Evolutionary conservation across 2,329 filamentous ascomycete species (phyloP).

Genomic region (Pseudofabraea citricarpa): DNA sequence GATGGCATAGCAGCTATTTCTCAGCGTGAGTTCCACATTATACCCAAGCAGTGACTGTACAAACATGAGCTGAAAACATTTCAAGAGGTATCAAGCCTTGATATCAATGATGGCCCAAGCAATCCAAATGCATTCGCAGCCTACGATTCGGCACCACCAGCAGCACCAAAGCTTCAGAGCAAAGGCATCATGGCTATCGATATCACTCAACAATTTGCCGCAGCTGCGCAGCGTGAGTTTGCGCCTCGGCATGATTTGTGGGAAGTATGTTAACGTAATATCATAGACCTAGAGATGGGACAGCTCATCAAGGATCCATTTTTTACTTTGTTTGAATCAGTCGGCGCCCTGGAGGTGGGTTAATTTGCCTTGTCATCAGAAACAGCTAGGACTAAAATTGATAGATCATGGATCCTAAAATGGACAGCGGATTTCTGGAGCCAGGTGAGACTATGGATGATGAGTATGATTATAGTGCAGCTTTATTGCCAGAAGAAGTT

Average conservation of each 20-base stretch:
- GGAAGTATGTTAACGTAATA: constrained; percentile 16
- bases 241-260: neutral
- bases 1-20: constrained; percentile 18
- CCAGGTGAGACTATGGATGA: constrained; percentile 79
- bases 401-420: constrained; percentile 98
- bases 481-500: constrained; percentile 71
- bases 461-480: constrained; percentile 67
- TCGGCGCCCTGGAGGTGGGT: constrained; percentile 73
- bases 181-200: constrained; percentile 51
- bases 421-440: constrained; percentile 87
- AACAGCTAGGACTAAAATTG: neutral
- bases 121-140: constrained; percentile 16
- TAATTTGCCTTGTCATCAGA: neutral
- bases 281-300: constrained; percentile 66
- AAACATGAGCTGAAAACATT: constrained; percentile 13
- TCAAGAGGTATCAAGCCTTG: constrained; percentile 21
- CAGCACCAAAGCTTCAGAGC: constrained; percentile 25
- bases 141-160: constrained; percentile 22
- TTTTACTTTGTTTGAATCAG: constrained; percentile 92
- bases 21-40: constrained; percentile 15
- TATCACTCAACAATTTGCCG: constrained; percentile 51
- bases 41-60: too few species aligned
- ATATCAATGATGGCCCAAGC: constrained; percentile 19
- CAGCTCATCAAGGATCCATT: constrained; percentile 89
- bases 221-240: constrained; percentile 47